These are phyloP conservation scores for Prunus mume DNA, from an alignment of 306 rosid genomes.

Conservation along the genomic window DNA sequence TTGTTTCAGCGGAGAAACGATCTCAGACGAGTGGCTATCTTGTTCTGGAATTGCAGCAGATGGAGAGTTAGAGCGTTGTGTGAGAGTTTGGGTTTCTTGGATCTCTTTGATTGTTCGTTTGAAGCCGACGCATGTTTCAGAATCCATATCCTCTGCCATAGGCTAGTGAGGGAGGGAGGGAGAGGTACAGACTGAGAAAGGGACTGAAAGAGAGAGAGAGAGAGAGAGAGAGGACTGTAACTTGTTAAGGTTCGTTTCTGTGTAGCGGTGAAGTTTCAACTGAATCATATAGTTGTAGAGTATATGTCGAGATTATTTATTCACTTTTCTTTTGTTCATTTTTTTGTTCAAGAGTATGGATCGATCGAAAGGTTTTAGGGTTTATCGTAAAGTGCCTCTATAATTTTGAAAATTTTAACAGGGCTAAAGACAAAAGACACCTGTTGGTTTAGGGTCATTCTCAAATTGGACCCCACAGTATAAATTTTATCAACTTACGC, in stretches of 20 bases:
- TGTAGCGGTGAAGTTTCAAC: neutral
- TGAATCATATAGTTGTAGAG: too few species aligned
- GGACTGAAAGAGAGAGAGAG: neutral
- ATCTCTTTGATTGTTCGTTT: conserved; percentile 9
- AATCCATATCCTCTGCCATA: conserved; percentile 19
- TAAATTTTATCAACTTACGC: too few species aligned
- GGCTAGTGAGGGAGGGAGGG: neutral
- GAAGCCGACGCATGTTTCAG: conserved; percentile 13
- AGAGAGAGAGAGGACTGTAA: neutral
- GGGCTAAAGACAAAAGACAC: too few species aligned
- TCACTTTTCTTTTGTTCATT: neutral
- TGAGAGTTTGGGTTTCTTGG: neutral
- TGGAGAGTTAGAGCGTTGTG: neutral
- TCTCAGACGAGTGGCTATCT: neutral
- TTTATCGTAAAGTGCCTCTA: too few species aligned
- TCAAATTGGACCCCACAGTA: too few species aligned
- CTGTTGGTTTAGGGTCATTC: too few species aligned
- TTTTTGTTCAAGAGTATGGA: too few species aligned
- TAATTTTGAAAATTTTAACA: too few species aligned
- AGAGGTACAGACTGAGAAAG: neutral
- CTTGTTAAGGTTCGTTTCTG: neutral
- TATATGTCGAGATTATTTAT: too few species aligned
- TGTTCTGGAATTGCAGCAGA: neutral
- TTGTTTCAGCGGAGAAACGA: conserved; percentile 10
- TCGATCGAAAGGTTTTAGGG: neutral